Evolutionary conservation across 345 rosid genomes (phyloP).

Genomic region (Moricandia arvensis): DNA sequence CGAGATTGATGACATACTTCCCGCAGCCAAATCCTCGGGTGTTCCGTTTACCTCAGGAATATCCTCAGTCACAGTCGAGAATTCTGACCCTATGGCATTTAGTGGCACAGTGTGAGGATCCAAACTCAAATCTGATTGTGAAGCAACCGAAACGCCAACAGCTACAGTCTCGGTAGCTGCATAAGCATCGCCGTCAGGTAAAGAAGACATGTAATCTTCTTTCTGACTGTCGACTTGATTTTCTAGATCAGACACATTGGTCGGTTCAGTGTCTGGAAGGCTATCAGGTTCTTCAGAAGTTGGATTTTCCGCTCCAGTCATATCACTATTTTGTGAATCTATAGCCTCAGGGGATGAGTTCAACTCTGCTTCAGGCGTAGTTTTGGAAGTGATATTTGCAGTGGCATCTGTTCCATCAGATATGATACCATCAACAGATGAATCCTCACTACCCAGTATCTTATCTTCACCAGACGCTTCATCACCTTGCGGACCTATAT

Average conservation of each 20-base stretch:
- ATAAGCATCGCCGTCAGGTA: constrained; percentile 29
- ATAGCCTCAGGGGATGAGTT: constrained; percentile 43
- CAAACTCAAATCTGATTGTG: constrained; percentile 38
- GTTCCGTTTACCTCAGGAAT: constrained; percentile 37
- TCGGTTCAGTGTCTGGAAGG: constrained; percentile 33
- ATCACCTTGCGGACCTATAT: constrained; percentile 35
- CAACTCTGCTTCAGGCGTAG: constrained; percentile 39
- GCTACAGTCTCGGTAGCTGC: constrained; percentile 34
- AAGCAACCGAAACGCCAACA: constrained; percentile 36
- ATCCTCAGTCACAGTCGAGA: constrained; percentile 39
- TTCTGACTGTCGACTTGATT: constrained; percentile 31
- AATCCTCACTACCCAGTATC: constrained; percentile 31
- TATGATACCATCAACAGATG: constrained; percentile 30
- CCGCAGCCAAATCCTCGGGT: constrained; percentile 33
- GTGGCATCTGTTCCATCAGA: constrained; percentile 32
- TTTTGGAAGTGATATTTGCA: constrained; percentile 30
- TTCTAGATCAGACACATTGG: constrained; percentile 29
- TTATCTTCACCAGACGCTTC: constrained; percentile 39
- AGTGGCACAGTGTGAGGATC: constrained; percentile 39
- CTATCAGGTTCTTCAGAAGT: constrained; percentile 41
- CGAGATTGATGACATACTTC: constrained; percentile 35
- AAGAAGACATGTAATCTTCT: constrained; percentile 35
- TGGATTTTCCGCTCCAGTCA: constrained; percentile 33
- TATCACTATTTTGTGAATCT: constrained; percentile 34
- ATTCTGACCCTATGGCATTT: constrained; percentile 29